A percentile compares a stretch with the other conserved stretches of the same genome.
Conservation (phyloP, 352 stramenopile genomes). For the Phytophthora rubi region DNA sequence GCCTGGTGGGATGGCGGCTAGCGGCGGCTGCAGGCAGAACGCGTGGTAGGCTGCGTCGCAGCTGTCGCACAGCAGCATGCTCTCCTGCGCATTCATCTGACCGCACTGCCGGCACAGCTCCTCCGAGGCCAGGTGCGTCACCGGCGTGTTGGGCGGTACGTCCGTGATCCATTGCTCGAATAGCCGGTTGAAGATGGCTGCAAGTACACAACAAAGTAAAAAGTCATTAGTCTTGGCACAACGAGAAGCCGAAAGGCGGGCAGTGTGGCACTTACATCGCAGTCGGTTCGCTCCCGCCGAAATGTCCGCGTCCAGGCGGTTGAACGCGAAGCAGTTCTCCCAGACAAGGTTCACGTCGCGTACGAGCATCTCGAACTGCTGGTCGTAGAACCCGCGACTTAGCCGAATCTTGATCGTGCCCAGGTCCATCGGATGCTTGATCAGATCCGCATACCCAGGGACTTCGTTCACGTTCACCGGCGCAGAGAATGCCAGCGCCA, state of each 20-base stretch:
- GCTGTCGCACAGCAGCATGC: constrained; percentile 85
- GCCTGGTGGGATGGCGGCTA: constrained; percentile 63
- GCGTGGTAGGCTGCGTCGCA: constrained; percentile 87
- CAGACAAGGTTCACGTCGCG: constrained; percentile 81
- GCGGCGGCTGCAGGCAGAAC: constrained; percentile 75
- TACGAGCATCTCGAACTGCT: constrained; percentile 59
- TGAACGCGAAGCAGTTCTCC: constrained; percentile 89
- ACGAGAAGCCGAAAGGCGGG: not conserved
- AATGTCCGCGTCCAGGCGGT: constrained; percentile 80
- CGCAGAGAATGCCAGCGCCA: constrained; percentile 69
- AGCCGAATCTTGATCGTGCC: constrained; percentile 89
- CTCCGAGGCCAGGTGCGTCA: constrained; percentile 62
- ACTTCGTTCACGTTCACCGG: constrained; percentile 77
- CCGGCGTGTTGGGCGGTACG: constrained; percentile 55
- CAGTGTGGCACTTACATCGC: constrained; percentile 60
- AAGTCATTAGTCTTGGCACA: constrained; percentile 10
- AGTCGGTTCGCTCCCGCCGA: constrained; percentile 80
- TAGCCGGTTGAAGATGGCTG: constrained; percentile 81
- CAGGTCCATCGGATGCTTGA: constrained; percentile 92
- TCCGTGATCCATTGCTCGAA: constrained; percentile 81
- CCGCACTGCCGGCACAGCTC: constrained; percentile 74
- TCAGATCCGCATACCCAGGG: constrained; percentile 69
- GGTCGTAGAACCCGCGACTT: constrained; percentile 61
- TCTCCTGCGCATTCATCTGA: constrained; percentile 70
- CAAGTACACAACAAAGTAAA: constrained; percentile 1